phyloP scores from a whole-genome alignment of 2,329 filamentous ascomycete species.

The Emmonsia crescens region DNA sequence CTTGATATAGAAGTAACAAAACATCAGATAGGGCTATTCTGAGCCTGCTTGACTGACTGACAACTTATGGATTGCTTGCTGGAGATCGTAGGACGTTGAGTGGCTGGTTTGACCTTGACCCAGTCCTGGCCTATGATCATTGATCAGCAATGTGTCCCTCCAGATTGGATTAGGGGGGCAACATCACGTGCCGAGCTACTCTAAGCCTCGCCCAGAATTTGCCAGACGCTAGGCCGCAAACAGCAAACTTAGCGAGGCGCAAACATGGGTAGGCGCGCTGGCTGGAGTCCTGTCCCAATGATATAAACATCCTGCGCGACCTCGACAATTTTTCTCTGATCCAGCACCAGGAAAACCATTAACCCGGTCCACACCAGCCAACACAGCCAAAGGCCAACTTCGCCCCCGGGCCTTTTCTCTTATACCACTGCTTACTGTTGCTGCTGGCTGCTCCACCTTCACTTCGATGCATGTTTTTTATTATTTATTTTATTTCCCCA shows the following conservation, averaged over 20 bases:
- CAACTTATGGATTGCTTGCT: no score
- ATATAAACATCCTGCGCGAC: conserved; percentile 39
- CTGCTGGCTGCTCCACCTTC: not conserved
- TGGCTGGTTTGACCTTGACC: no score
- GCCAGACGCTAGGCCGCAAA: conserved; percentile 17
- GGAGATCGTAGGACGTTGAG: no score
- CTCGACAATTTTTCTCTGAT: conserved; percentile 21
- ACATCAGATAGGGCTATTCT: no score
- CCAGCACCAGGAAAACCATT: not conserved
- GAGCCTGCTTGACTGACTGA: no score
- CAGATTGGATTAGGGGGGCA: conserved; percentile 5
- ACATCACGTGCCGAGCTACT: conserved; percentile 12
- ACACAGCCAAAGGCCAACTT: not conserved
- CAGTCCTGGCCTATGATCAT: not conserved
- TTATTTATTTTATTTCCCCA: not conserved
- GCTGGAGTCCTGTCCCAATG: conserved; percentile 29
- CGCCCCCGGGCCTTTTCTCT: not conserved
- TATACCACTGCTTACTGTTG: not conserved
- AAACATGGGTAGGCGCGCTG: conserved; percentile 33
- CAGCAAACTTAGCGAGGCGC: conserved; percentile 21
- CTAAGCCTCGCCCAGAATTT: conserved; percentile 1
- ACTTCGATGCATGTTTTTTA: conserved; percentile 1
- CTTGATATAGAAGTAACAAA: no score
- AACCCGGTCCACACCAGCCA: not conserved
- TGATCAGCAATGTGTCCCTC: not conserved